A percentile compares a stretch with the other conserved stretches of the same genome.
Evolutionary conservation across 1,139 yeast genomes (phyloP).

Genomic region (Nadsonia commutata): DNA sequence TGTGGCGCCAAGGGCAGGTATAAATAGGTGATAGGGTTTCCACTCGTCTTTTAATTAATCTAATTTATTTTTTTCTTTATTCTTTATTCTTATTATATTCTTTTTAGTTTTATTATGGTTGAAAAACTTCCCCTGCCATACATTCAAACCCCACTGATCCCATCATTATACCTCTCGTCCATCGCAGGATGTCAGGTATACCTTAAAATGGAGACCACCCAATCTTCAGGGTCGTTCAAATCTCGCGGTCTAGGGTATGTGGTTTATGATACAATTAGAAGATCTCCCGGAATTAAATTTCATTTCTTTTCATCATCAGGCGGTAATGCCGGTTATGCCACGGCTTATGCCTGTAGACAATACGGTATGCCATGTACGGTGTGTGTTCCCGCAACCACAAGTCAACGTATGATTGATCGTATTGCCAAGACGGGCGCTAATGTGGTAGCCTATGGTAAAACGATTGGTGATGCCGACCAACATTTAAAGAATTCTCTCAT

Average conservation of each 20-base stretch:
- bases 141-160: constrained; percentile 18
- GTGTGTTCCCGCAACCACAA: constrained; percentile 42
- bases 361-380: constrained; percentile 43
- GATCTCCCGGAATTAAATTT: constrained; percentile 17
- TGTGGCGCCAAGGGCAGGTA: not conserved
- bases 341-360: constrained; percentile 42
- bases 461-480: constrained; percentile 54
- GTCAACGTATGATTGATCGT: constrained; percentile 26
- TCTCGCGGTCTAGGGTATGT: constrained; percentile 45
- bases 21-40: no score
- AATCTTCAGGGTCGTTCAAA: constrained; percentile 64
- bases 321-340: constrained; percentile 71
- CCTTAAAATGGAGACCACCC: constrained; percentile 49
- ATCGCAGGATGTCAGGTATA: constrained; percentile 33
- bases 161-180: constrained; percentile 15
- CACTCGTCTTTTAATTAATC: no score
- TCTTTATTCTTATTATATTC: not conserved
- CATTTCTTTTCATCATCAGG: constrained; percentile 54
- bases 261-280: constrained; percentile 7
- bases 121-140: constrained; percentile 5
- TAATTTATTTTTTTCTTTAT: not conserved
- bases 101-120: no score
- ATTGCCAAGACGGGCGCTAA: constrained; percentile 36
- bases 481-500: constrained; percentile 30
- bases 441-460: constrained; percentile 39